Evolutionary conservation across 192 early-diverging fungal species (phyloP), one percentile per base, ranked within the genome.

Genomic region (Backusella circina): DNA sequence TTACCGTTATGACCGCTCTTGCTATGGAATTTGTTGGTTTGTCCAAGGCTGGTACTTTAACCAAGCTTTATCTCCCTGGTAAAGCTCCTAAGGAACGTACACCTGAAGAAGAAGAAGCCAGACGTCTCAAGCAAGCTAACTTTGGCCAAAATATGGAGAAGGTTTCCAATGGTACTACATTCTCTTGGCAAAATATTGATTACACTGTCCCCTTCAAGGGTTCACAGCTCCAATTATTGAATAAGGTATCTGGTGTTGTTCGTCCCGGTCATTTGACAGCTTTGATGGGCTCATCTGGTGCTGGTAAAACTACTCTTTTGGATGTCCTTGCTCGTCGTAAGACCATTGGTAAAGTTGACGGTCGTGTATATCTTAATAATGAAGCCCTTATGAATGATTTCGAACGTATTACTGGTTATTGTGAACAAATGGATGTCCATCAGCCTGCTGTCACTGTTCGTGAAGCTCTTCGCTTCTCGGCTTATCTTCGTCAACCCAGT

Each of bases 231-330:
- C 91, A 93, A 73, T 80, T 96, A 12, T 83, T 96, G 50, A 82
- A 90, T 74, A 75, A 83, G 47, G 87, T 94, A 84, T 79, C 86
- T 2, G 96, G 95, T 51, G 82, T 88, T 65, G 90, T 94, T 35
- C 79, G 84, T 18, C 87, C 93, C 13, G 94, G 93, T 61, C 89
- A 93, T 51, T 84, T 95, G 67, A 91, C 94, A 65, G 95, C 94
- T 5, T 90, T 99, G 36, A 98, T 98, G 90, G 98, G 97, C 15
- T 93, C 95, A 1, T 93, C 91, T 54, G 96, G 96, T 23, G 94
- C 96, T 15, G 97, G 93, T 70, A 94, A 94, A 79, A 94, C 93
- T 0, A 94, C 93, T 12, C 82, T 94, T 5, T 75, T 93, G 78
- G 91, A 94, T 78, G 84, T 92, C 5, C 82, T 94, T 31, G 90